Base-by-base conservation (phyloP, 441 rosid species). In the Biscutella auriculata region DNA sequence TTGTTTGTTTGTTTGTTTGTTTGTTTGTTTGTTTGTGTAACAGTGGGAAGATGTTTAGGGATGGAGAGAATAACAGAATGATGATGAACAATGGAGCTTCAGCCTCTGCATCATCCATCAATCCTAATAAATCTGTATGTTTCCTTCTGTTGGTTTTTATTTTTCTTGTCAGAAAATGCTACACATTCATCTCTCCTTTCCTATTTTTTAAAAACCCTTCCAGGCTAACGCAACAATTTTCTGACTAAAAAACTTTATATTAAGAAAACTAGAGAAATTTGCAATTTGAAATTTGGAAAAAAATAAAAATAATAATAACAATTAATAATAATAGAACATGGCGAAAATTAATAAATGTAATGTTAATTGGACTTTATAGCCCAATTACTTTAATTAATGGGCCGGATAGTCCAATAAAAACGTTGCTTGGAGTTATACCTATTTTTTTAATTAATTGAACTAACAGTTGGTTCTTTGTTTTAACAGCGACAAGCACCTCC, bases 21-120 rank as follows among this genome's bases (percentile, higher is more conserved):
- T n/a, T n/a, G n/a, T n/a, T n/a, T n/a, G 60, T 61, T 12, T 60
- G 5, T 5, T 0, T 56, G 8, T 10, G 25, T 42, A 64, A 53
- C 68, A 66, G 74, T 76, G 85, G 96, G 82, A 93, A 82, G 62
- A 65, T 82, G 54, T 60, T 78, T 23, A 83, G 87, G 65, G 97
- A 89, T 49, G 78, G 95, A 62, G 96, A 85, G 23, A 76, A 71
- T 54, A 69, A 80, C 35, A 73, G 80, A 41, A 82, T 87, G 76
- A 88, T 83, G 76, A 79, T 77, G 74, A 80, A 76, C 82, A 76
- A 85, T 55, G 76, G 73, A 13, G 13, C 49, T 43, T 59, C 70
- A 59, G 65, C 55, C 44, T 83, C 79, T 12, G 68, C 70, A 63
- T 69, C 95, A 61, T 77, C 86, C 15, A 65, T 83, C 82, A 89